These are phyloP conservation scores for Sherardia arvensis DNA, from an alignment of 257 asterid genomes.

Conservation along the genomic window DNA sequence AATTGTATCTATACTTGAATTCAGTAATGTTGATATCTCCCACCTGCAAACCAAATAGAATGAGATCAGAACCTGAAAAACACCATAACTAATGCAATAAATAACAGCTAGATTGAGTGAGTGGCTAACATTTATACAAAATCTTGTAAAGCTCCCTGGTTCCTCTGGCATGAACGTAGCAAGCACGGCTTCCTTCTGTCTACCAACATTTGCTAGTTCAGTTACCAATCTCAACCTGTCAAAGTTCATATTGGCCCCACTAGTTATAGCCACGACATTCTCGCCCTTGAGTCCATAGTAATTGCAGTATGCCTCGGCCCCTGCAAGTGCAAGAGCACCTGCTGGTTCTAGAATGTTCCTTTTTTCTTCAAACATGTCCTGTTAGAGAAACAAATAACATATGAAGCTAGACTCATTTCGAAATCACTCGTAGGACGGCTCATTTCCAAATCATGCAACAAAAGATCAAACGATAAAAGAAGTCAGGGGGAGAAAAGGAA, in stretches of 20 bases:
- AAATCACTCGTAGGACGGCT: not conserved
- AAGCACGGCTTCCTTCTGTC: conserved; percentile 80
- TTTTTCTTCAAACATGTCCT: conserved; percentile 99
- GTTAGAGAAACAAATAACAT: conserved; percentile 5
- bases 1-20: conserved; percentile 69
- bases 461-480: not conserved
- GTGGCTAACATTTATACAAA: conserved; percentile 58
- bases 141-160: conserved; percentile 62
- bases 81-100: not conserved
- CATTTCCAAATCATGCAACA: not conserved
- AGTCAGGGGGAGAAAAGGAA: not conserved
- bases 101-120: not conserved
- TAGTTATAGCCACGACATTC: conserved; percentile 81
- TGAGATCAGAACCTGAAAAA: not conserved
- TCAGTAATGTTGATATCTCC: conserved; percentile 87
- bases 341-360: conserved; percentile 96
- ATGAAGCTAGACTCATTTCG: not conserved
- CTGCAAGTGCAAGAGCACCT: conserved; percentile 96
- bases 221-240: conserved; percentile 88
- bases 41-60: conserved; percentile 38
- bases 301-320: conserved; percentile 93
- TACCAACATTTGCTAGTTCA: conserved; percentile 89
- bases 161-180: conserved; percentile 79
- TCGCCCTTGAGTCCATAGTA: conserved; percentile 68
- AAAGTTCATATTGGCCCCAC: conserved; percentile 97